Conservation (phyloP, 2,329 filamentous ascomycete genomes). For the Xylaria digitata region DNA sequence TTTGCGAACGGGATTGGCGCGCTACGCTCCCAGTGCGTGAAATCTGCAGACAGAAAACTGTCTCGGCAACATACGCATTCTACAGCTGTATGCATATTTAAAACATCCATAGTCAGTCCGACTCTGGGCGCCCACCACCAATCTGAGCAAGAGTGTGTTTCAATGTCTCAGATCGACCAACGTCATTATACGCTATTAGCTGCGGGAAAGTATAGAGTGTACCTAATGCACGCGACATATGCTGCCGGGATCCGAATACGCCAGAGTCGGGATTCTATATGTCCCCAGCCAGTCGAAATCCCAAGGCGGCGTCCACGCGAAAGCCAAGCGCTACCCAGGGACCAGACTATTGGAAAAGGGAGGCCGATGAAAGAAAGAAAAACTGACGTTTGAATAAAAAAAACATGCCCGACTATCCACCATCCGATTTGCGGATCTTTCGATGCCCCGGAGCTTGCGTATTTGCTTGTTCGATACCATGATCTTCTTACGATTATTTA, state of each 20-base stretch:
- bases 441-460: constrained; percentile 5
- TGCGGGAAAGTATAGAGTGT: background rate
- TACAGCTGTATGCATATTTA: constrained; percentile 7
- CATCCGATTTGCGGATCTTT: constrained; percentile 10
- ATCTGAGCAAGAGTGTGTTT: background rate
- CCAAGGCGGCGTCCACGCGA: constrained; percentile 36
- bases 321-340: constrained; percentile 39
- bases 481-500: background rate
- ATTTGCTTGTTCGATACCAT: constrained; percentile 10
- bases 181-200: constrained; percentile 13
- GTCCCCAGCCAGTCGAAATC: constrained; percentile 27
- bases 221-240: constrained; percentile 3
- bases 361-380: constrained; percentile 35
- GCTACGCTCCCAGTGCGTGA: background rate
- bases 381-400: constrained; percentile 38
- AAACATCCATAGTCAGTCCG: constrained; percentile 9
- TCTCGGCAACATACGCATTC: constrained; percentile 12
- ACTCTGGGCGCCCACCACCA: background rate
- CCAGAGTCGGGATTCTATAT: constrained; percentile 7
- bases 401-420: background rate
- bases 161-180: constrained; percentile 22
- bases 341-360: constrained; percentile 45
- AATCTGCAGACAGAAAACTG: background rate
- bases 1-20: constrained; percentile 8
- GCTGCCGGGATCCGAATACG: constrained; percentile 18